These are phyloP conservation scores for Bipolaris bicolor DNA, from an alignment of 2,329 filamentous ascomycete genomes.

Conservation along the genomic window DNA sequence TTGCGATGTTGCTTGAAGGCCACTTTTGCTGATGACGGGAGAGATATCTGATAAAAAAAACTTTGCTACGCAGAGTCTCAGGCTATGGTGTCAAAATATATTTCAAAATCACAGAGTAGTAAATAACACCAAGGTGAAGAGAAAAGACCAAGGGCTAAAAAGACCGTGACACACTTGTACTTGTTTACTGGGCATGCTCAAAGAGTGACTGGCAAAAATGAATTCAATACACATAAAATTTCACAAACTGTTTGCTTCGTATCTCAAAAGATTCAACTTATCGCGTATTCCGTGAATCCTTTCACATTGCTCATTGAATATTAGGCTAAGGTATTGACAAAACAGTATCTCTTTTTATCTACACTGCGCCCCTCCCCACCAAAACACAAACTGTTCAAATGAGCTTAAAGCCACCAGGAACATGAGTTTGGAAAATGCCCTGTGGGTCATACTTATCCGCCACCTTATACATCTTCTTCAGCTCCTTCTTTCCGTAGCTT, in stretches of 20 bases:
- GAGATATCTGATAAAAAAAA: too few relatives aligned
- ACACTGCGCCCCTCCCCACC: not conserved
- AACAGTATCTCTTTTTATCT: not conserved
- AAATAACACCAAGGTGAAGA: too few relatives aligned
- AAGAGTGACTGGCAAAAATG: too few relatives aligned
- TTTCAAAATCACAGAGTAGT: too few relatives aligned
- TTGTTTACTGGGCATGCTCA: too few relatives aligned
- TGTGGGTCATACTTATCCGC: constrained; percentile 32
- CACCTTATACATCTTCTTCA: constrained; percentile 17
- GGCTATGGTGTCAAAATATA: too few relatives aligned
- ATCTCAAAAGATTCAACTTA: not conserved
- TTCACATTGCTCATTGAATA: not conserved
- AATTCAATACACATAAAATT: too few relatives aligned
- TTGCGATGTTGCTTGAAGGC: too few relatives aligned
- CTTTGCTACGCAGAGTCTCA: too few relatives aligned
- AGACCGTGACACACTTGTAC: too few relatives aligned
- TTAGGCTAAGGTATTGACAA: not conserved
- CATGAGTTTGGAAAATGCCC: constrained; percentile 33
- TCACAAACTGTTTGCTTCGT: not conserved
- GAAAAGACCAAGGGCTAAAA: too few relatives aligned
- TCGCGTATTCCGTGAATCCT: not conserved
- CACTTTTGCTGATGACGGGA: too few relatives aligned
- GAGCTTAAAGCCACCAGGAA: constrained; percentile 32
- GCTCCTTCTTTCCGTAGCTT: constrained; percentile 25
- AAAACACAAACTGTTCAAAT: constrained; percentile 1